These are phyloP conservation scores for Mucor mucedo DNA, from an alignment of 371 early-diverging fungal genomes.

Conservation along the genomic window DNA sequence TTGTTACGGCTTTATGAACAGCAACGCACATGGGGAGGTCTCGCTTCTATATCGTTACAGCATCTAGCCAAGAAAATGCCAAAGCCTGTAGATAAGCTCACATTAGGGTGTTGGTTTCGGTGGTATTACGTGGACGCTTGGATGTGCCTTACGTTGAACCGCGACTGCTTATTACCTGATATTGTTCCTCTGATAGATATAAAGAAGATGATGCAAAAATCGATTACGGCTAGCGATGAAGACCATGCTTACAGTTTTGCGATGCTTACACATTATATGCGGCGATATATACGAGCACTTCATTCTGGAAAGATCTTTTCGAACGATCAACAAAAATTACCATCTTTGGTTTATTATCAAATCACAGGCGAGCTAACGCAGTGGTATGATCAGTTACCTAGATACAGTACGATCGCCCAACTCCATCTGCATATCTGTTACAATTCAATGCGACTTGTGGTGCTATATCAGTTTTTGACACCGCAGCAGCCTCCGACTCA, in stretches of 20 bases:
- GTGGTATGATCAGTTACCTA: conserved; percentile 34
- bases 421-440: conserved; percentile 50
- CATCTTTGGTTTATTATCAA: conserved; percentile 34
- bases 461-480: conserved; percentile 46
- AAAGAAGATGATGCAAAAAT: neutral
- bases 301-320: conserved; percentile 30
- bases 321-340: conserved; percentile 13
- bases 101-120: conserved; percentile 32
- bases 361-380: conserved; percentile 34
- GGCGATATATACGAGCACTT: conserved; percentile 42
- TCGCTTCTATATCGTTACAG: conserved; percentile 35
- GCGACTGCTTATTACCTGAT: conserved; percentile 44
- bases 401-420: conserved; percentile 16
- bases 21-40: conserved; percentile 35
- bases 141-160: conserved; percentile 45
- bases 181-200: conserved; percentile 25
- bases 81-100: conserved; percentile 9
- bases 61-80: conserved; percentile 17
- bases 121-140: conserved; percentile 59
- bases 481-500: conserved; percentile 27
- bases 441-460: conserved; percentile 46
- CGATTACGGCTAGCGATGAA: neutral
- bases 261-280: conserved; percentile 38
- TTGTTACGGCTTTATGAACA: conserved; percentile 37
- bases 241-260: conserved; percentile 33